Percentiles rank a stretch among this genome's conserved stretches.
phyloP scores from a whole-genome alignment of 306 rosid genomes.

The Rosa lucieae region DNA sequence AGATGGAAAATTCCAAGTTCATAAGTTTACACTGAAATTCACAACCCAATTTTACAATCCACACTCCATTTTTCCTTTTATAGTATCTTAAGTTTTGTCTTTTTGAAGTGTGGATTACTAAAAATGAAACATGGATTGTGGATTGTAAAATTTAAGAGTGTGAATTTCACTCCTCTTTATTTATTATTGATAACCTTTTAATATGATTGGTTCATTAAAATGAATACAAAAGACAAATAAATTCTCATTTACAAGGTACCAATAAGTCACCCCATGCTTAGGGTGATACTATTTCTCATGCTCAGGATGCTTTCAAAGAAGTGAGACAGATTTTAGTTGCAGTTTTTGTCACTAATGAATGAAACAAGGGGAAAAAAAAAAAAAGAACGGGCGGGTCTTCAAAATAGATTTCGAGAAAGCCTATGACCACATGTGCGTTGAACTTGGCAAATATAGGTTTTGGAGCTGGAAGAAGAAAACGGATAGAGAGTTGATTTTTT shows the following conservation, averaged over 20 bases:
- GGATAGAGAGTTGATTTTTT: no score
- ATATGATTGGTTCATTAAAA: background rate
- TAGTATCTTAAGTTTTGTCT: no score
- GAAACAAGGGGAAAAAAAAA: background rate
- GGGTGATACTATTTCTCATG: background rate
- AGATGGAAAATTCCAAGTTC: background rate
- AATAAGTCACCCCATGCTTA: conserved; percentile 1
- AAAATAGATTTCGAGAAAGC: background rate
- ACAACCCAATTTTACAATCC: no score
- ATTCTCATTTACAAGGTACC: background rate
- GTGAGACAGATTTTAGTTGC: background rate
- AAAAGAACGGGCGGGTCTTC: background rate
- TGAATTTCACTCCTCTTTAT: no score
- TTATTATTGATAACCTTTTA: background rate
- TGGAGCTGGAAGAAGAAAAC: background rate
- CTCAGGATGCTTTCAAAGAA: background rate
- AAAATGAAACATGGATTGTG: no score
- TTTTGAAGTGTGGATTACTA: no score
- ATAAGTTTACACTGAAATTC: background rate
- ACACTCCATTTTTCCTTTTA: no score
- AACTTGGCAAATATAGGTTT: background rate
- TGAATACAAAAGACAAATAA: background rate
- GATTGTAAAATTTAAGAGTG: no score
- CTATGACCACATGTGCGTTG: background rate
- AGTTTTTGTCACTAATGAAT: background rate